These are phyloP conservation scores for Prinsepia uniflora DNA, from an alignment of 306 rosid genomes.

Conservation along the genomic window DNA sequence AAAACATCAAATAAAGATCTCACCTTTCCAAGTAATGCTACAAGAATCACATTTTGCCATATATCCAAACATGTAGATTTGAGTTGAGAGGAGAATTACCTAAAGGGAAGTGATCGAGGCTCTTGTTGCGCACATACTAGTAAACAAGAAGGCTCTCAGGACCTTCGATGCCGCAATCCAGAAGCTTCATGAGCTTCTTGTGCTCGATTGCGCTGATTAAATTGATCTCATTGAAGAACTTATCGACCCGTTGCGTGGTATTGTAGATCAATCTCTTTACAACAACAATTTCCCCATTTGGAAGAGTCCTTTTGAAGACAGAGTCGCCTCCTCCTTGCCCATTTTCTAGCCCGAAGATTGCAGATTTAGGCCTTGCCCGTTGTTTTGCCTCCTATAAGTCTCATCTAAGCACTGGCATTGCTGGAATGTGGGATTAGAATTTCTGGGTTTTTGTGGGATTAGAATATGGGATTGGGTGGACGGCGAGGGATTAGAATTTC, in stretches of 20 bases:
- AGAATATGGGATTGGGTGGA: too few relatives aligned
- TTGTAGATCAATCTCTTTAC: conserved; percentile 83
- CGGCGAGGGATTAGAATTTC: too few relatives aligned
- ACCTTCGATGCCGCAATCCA: conserved; percentile 95
- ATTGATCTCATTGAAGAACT: conserved; percentile 90
- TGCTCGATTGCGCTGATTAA: conserved; percentile 70
- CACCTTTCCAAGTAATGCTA: not conserved
- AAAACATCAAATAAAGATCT: too few relatives aligned
- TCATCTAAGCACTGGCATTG: too few relatives aligned
- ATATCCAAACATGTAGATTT: not conserved
- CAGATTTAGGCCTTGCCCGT: too few relatives aligned
- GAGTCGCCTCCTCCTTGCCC: conserved; percentile 93
- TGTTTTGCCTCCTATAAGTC: too few relatives aligned
- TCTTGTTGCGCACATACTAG: conserved; percentile 59
- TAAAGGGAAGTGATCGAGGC: conserved; percentile 72
- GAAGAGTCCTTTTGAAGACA: conserved; percentile 73
- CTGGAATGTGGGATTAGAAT: too few relatives aligned
- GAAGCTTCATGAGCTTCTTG: conserved; percentile 69
- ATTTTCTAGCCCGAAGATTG: too few relatives aligned
- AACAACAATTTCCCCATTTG: conserved; percentile 55
- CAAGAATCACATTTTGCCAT: not conserved
- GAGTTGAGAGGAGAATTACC: conserved; percentile 41
- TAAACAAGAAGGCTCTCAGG: conserved; percentile 91
- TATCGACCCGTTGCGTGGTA: conserved; percentile 93
- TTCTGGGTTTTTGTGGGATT: too few relatives aligned